These are phyloP conservation scores for Paraphaeosphaeria sporulosa DNA, from an alignment of 2,329 filamentous ascomycete genomes.

Conservation along the genomic window DNA sequence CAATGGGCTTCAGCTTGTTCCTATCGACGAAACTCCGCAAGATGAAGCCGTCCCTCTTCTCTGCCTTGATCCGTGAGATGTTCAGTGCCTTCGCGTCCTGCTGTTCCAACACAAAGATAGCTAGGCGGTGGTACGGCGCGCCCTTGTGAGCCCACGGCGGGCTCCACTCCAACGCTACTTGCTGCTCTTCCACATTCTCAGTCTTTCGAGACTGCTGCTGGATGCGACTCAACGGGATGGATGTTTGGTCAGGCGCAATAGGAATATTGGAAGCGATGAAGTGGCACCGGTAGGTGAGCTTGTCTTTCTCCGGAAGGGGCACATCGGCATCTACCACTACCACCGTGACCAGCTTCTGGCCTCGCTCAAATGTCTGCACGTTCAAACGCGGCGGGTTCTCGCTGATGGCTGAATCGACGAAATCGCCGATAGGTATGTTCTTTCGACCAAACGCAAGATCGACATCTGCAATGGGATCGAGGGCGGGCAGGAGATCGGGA, in stretches of 20 bases:
- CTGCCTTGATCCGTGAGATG: conserved; percentile 66
- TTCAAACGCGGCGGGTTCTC: conserved; percentile 77
- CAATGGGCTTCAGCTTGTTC: conserved; percentile 74
- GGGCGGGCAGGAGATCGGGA: conserved; percentile 83
- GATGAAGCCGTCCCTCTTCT: conserved; percentile 76
- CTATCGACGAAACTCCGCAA: conserved; percentile 77
- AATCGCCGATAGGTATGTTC: conserved; percentile 76
- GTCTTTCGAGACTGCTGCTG: conserved; percentile 48
- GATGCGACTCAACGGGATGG: conserved; percentile 41
- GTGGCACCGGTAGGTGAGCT: conserved; percentile 83
- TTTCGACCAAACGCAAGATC: conserved; percentile 78
- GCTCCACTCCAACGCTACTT: conserved; percentile 81
- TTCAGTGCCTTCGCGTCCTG: conserved; percentile 56
- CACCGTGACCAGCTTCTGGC: conserved; percentile 82
- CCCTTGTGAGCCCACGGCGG: conserved; percentile 90
- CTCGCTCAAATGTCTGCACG: conserved; percentile 84
- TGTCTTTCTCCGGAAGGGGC: conserved; percentile 76
- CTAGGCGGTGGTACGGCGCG: conserved; percentile 86
- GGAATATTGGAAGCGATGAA: conserved; percentile 80
- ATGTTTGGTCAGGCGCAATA: conserved; percentile 63
- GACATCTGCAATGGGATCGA: conserved; percentile 81
- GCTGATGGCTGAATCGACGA: conserved; percentile 77
- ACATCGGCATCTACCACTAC: conserved; percentile 91
- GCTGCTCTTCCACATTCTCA: conserved; percentile 56
- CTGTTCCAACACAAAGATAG: conserved; percentile 85